phyloP scores from a whole-genome alignment of 2,329 filamentous ascomycete species.

The Xylariales sp. region DNA sequence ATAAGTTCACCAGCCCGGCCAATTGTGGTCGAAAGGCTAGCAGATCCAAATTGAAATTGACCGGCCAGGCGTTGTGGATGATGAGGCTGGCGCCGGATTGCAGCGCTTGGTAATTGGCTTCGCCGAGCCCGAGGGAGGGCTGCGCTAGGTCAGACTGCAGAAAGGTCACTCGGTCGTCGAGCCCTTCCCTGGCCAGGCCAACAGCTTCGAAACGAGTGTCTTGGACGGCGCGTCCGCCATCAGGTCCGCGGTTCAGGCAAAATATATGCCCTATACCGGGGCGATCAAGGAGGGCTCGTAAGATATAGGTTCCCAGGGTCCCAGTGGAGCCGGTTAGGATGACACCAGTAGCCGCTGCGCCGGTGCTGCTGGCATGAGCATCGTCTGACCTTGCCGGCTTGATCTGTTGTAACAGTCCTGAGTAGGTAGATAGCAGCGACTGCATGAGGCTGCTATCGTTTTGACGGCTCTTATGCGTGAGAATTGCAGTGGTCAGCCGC shows the following conservation, averaged over 20 bases:
- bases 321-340: slow-evolving; percentile 48
- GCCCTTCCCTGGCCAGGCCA: slow-evolving; percentile 1
- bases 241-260: slow-evolving; percentile 45
- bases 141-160: slow-evolving; percentile 37
- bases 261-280: slow-evolving; percentile 41
- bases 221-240: slow-evolving; percentile 37
- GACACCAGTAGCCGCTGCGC: neutral
- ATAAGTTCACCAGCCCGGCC: slow-evolving; percentile 39
- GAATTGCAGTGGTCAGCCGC: slow-evolving; percentile 34
- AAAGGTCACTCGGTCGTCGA: slow-evolving; percentile 42
- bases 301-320: slow-evolving; percentile 41
- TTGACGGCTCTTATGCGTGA: slow-evolving; percentile 26
- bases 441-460: slow-evolving; percentile 27
- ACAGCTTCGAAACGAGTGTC: slow-evolving; percentile 20
- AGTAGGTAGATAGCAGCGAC: neutral
- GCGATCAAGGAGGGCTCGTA: slow-evolving; percentile 38
- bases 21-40: slow-evolving; percentile 41
- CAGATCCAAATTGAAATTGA: slow-evolving; percentile 44
- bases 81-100: slow-evolving; percentile 32
- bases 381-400: neutral
- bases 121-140: slow-evolving; percentile 39
- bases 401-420: neutral
- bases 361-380: no score
- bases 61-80: slow-evolving; percentile 45
- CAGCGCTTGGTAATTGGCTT: slow-evolving; percentile 33